Base-by-base conservation (phyloP, 2,329 filamentous ascomycete genomes). In the Colletotrichum scovillei region DNA sequence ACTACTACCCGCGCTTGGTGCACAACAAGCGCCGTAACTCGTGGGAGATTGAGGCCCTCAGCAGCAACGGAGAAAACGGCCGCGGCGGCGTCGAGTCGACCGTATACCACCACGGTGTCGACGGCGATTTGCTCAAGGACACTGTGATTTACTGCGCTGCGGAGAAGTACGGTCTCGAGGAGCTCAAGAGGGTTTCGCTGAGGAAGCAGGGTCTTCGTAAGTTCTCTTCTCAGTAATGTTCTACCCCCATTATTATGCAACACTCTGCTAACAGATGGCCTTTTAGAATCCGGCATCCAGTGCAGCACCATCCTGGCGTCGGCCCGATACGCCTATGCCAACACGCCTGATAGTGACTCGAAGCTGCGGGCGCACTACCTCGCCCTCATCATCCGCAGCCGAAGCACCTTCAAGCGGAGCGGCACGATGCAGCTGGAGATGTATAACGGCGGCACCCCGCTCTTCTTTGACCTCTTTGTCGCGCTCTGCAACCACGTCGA, bases 401-500 rank as follows among this genome's bases (percentile, higher is more conserved):
- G 95, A 76, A 90, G 90, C 80, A 97, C 94, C 2, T 98, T 98
- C 85, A 98, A 97, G 88, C 89, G 94, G 68, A 97, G 95, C 83
- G 95, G 95, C 67, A 98, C 95, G 4, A 97, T 98, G 95, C 95
- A 98, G 84, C 90, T 94, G 77, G 95, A 98, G 85, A 98, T 98
- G 95, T 93, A 93, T 82, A 90, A 91, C 74, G 95, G 95, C 32
- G 94, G 94, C 67, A 93, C 87, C 1, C 89, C 93, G 79, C 87
- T 97, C 72, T 98, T 97, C 86, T 98, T 98, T 81, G 95, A 98
- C 80, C 87, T 98, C 57, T 98, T 98, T 81, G 95, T 98, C 63
- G 95, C 95, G 22, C 91, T 98, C 84, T 95, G 94, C 84, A 97
- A 98, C 81, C 94, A 97, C 80, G 93, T 97, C 80, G 94, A 91